Base-by-base conservation (phyloP, 208 protist genomes). In the Wallacemonas sp. region DNA sequence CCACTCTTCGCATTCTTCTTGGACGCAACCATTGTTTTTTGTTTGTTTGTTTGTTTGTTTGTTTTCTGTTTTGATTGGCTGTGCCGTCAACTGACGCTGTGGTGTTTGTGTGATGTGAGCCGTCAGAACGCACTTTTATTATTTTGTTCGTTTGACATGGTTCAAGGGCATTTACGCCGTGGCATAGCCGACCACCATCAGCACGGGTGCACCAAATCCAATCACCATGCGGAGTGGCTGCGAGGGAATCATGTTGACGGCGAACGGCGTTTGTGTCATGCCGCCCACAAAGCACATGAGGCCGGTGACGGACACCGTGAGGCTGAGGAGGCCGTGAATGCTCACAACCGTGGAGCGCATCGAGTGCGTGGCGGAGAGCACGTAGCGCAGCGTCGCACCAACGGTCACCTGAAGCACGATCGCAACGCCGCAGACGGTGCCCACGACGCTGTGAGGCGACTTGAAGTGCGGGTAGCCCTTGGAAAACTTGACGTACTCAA, bases 401-500 rank as follows among this genome's bases (percentile, higher is more conserved):
- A 82, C 48, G 23, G 61, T 43, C 44, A 82, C 72, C 49, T 82
- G 72, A 32, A 75, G 72, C 3, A 78, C 34, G n/a, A 78, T 71
- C 0, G 68, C 33, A 1, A 48, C 41, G 8, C 71, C 72, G 23
- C 71, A 82, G 17, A 77, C 9, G 5, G 58, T 62, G 2, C 76
- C 76, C 1, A 90, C 73, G 4, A 82, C 32, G 21, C 61, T 67
- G 70, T 90, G 84, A 19, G 65, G 78, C 5, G 78, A 76, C 9
- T 14, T 70, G 48, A 90, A 72, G 34, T 90, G 84, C 1, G 21
- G 30, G 26, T 79, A 74, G 2, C 60, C 61, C 24, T 71, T 65
- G 12, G 58, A 63, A 38, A 83, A 68, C 65, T 90, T 90, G 57
- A 58, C 72, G 73, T 79, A 87, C 73, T 87, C 81, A 23, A 87